A percentile compares a stretch with the other conserved stretches of the same genome.
phyloP scores from a whole-genome alignment of 106 monocot genomes.

The Ottelia alismoides region DNA sequence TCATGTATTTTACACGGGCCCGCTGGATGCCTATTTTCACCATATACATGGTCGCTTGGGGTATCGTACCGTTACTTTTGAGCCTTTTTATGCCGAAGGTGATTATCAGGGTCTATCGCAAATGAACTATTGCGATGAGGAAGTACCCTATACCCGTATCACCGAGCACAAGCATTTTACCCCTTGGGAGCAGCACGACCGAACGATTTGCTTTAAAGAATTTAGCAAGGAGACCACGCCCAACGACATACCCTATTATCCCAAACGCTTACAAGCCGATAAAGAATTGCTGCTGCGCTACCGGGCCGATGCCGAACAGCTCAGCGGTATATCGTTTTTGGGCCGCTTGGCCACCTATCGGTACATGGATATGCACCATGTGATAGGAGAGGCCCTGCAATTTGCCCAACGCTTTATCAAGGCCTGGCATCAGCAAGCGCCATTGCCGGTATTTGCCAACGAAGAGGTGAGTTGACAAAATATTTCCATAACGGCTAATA shows the following conservation, averaged over 20 bases:
- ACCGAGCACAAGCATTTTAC: not conserved
- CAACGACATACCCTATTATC: not conserved
- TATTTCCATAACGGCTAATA: too few relatives aligned
- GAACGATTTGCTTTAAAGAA: not conserved
- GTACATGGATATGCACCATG: not conserved
- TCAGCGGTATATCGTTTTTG: not conserved
- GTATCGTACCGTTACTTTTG: not conserved
- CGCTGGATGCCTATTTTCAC: not conserved
- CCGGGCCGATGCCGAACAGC: too few relatives aligned
- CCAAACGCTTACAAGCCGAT: not conserved
- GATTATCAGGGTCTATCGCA: not conserved
- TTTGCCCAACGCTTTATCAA: not conserved
- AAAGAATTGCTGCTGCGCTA: not conserved
- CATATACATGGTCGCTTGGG: not conserved
- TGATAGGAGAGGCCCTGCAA: not conserved
- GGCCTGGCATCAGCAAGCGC: too few relatives aligned
- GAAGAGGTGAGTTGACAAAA: too few relatives aligned
- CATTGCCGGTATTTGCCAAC: too few relatives aligned
- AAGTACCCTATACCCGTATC: not conserved
- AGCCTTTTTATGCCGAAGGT: not conserved
- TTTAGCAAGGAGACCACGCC: not conserved
- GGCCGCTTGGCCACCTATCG: not conserved
- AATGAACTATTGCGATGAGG: not conserved
- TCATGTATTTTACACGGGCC: not conserved
- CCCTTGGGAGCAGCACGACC: not conserved